phyloP scores from a whole-genome alignment of 306 rosid species.

The Trifolium pratense region DNA sequence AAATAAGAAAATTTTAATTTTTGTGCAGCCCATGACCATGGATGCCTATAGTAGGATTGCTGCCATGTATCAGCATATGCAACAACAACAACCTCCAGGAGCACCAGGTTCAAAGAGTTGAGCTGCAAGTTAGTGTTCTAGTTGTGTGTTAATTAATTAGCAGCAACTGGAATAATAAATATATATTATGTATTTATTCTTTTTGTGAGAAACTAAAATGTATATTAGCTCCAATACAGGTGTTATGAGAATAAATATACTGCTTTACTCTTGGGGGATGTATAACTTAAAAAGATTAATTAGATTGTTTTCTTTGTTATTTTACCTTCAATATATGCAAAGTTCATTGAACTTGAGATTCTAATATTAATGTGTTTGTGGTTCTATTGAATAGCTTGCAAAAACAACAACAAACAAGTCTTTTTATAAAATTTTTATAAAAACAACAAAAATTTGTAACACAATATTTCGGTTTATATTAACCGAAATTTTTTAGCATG shows the following conservation, averaged over 20 bases:
- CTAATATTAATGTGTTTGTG: background rate
- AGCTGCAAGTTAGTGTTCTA: slow-evolving; percentile 9
- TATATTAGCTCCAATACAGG: slow-evolving; percentile 38
- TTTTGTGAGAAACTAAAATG: slow-evolving; percentile 25
- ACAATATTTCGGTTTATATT: no score
- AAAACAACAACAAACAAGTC: no score
- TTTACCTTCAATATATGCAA: slow-evolving; percentile 24
- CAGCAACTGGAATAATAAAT: slow-evolving; percentile 18
- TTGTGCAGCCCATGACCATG: slow-evolving; percentile 73
- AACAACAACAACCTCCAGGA: slow-evolving; percentile 64
- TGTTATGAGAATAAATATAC: slow-evolving; percentile 27
- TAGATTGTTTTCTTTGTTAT: slow-evolving; percentile 9
- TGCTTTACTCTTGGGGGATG: slow-evolving; percentile 1
- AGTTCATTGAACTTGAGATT: background rate
- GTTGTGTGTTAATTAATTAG: slow-evolving; percentile 18
- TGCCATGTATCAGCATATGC: slow-evolving; percentile 79
- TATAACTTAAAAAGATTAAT: slow-evolving; percentile 8
- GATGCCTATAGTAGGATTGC: slow-evolving; percentile 80
- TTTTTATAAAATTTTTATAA: no score
- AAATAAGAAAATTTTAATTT: background rate
- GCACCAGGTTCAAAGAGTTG: slow-evolving; percentile 66
- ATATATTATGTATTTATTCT: slow-evolving; percentile 19
- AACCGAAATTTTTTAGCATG: no score
- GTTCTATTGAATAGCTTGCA: no score
- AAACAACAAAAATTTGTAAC: no score